Evolutionary conservation across 2,329 filamentous ascomycete species (phyloP).

Genomic region (Pyrenophora seminiperda): DNA sequence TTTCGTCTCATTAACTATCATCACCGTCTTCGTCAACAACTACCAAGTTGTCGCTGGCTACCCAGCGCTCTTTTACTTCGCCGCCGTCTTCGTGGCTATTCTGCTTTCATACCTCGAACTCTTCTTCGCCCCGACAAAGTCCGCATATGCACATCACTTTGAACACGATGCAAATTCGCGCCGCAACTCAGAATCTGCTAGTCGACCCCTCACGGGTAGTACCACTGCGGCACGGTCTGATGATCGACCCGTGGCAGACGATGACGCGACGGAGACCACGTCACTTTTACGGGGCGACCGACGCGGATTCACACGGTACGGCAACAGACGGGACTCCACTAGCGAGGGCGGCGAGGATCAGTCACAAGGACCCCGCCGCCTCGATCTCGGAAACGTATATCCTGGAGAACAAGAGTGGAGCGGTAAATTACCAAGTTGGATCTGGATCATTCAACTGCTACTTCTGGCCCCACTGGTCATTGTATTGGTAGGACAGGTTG

Average conservation of each 20-base stretch:
- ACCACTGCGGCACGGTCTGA: constrained; percentile 39
- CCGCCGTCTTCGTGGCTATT: constrained; percentile 73
- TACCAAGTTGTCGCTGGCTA: constrained; percentile 77
- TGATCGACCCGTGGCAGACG: constrained; percentile 41
- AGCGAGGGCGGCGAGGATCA: constrained; percentile 43
- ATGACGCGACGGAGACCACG: constrained; percentile 60
- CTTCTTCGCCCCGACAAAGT: constrained; percentile 72
- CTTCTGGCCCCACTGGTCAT: constrained; percentile 78
- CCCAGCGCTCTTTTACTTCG: constrained; percentile 78
- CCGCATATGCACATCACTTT: constrained; percentile 67
- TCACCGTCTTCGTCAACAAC: constrained; percentile 77
- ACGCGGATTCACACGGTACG: constrained; percentile 62
- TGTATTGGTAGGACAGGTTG: constrained; percentile 77
- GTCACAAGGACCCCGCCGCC: constrained; percentile 44
- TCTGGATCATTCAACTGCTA: constrained; percentile 86
- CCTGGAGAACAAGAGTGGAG: constrained; percentile 87
- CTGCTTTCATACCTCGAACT: constrained; percentile 79
- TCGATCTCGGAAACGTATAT: constrained; percentile 52
- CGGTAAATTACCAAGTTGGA: constrained; percentile 75
- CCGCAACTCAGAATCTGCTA: constrained; percentile 38
- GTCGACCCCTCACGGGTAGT: constrained; percentile 42
- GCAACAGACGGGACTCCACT: constrained; percentile 47
- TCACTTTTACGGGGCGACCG: constrained; percentile 59
- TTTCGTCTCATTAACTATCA: constrained; percentile 73
- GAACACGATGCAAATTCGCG: constrained; percentile 29